A percentile compares a stretch with the other conserved stretches of the same genome.
These are phyloP conservation scores for Fusarium decemcellulare DNA, from an alignment of 2,329 filamentous ascomycete species.

Conservation along the genomic window DNA sequence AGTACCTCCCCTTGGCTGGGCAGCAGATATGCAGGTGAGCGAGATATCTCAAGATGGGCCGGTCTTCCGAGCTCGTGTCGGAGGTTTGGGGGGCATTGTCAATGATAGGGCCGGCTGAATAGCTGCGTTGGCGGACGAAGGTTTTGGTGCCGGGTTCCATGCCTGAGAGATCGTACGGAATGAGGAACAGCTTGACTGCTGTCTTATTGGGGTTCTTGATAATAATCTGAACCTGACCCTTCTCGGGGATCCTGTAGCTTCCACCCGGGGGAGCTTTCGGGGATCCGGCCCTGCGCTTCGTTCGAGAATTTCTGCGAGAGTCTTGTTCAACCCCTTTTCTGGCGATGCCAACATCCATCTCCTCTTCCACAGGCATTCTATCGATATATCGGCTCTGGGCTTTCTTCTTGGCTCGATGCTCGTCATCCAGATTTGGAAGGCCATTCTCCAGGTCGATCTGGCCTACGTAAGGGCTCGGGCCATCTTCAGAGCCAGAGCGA, in stretches of 20 bases:
- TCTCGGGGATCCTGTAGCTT: conserved; percentile 92
- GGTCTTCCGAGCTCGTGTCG: conserved; percentile 55
- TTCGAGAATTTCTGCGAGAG: conserved; percentile 52
- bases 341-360: conserved; percentile 37
- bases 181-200: conserved; percentile 93
- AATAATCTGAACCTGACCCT: conserved; percentile 95
- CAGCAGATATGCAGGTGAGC: conserved; percentile 95
- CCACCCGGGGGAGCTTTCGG: conserved; percentile 81
- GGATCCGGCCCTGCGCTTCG: conserved; percentile 68
- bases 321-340: conserved; percentile 33
- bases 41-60: conserved; percentile 88
- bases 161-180: conserved; percentile 91
- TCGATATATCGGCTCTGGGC: conserved; percentile 61
- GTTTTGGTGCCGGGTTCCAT: conserved; percentile 98
- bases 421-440: conserved; percentile 68
- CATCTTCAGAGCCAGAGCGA: conserved; percentile 79
- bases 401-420: conserved; percentile 63
- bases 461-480: conserved; percentile 95
- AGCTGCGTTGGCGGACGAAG: conserved; percentile 94
- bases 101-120: conserved; percentile 88
- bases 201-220: conserved; percentile 99
- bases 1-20: conserved; percentile 85
- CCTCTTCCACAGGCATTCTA: conserved; percentile 48
- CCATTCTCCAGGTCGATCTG: conserved; percentile 91
- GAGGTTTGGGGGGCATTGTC: conserved; percentile 68